A percentile compares a stretch with the other conserved stretches of the same genome.
phyloP scores from a whole-genome alignment of 2,329 filamentous ascomycete genomes.

The Fusarium zealandicum region DNA sequence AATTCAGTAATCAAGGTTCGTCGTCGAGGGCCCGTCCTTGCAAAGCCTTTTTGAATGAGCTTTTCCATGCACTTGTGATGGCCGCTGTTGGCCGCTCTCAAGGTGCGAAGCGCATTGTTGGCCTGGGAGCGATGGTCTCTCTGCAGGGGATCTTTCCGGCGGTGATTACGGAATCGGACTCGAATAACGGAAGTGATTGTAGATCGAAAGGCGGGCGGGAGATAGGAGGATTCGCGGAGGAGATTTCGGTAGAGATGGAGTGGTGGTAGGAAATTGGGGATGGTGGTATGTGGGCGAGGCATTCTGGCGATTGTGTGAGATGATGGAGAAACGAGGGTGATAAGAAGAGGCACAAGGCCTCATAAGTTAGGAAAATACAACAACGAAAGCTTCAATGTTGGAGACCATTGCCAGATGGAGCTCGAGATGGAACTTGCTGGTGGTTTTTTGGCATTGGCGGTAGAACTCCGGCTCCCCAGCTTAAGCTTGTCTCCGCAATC shows the following conservation, averaged over 20 bases:
- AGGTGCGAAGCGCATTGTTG: constrained; percentile 51
- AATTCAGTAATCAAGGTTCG: constrained; percentile 56
- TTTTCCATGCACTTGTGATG: constrained; percentile 54
- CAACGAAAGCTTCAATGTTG: no score
- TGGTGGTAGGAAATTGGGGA: constrained; percentile 38
- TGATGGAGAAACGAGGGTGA: not conserved
- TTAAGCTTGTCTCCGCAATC: no score
- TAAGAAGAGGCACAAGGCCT: constrained; percentile 17
- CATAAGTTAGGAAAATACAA: not conserved
- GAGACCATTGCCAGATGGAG: no score
- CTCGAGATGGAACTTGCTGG: not conserved
- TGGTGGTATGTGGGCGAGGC: constrained; percentile 40
- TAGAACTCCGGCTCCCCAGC: constrained; percentile 19
- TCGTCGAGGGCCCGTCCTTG: constrained; percentile 59
- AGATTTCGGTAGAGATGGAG: constrained; percentile 63
- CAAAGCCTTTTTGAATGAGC: constrained; percentile 60
- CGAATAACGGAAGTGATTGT: constrained; percentile 54
- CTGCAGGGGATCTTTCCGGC: constrained; percentile 38
- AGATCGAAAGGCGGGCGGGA: constrained; percentile 59
- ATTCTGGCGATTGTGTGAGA: constrained; percentile 25
- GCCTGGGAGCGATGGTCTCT: constrained; percentile 51
- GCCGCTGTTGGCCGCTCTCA: constrained; percentile 63
- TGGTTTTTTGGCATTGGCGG: constrained; percentile 17
- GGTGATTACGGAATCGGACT: constrained; percentile 55
- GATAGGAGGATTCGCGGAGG: constrained; percentile 67